Percentiles rank a stretch among this genome's conserved stretches.
Evolutionary conservation across 2,329 filamentous ascomycete species (phyloP).

Genomic region (Curvularia spicifera): DNA sequence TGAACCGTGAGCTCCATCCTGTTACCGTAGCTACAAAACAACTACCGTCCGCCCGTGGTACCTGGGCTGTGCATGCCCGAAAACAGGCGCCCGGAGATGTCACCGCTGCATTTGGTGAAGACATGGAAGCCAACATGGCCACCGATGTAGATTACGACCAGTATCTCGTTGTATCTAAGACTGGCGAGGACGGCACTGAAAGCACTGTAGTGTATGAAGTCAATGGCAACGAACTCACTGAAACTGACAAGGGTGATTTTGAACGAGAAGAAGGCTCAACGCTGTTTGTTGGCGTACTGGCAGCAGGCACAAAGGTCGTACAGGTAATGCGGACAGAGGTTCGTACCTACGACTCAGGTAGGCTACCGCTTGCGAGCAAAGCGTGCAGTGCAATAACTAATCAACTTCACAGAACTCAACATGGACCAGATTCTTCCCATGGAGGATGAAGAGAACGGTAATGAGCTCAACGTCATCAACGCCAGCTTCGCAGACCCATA

Average conservation of each 20-base stretch:
- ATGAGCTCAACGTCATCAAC: slow-evolving; percentile 76
- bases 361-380: slow-evolving; percentile 41
- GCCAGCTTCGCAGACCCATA: slow-evolving; percentile 89
- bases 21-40: slow-evolving; percentile 72
- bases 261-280: slow-evolving; percentile 88
- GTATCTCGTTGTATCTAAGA: slow-evolving; percentile 82
- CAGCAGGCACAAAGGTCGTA: slow-evolving; percentile 79
- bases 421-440: slow-evolving; percentile 91
- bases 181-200: slow-evolving; percentile 69
- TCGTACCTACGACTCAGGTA: slow-evolving; percentile 87
- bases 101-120: slow-evolving; percentile 56
- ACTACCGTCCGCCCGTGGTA: slow-evolving; percentile 73
- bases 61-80: slow-evolving; percentile 81
- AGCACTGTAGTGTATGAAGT: slow-evolving; percentile 79
- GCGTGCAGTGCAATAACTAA: not conserved
- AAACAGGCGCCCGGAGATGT: slow-evolving; percentile 67
- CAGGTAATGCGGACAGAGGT: slow-evolving; percentile 88
- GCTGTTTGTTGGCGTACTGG: slow-evolving; percentile 82
- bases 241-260: slow-evolving; percentile 84
- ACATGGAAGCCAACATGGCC: slow-evolving; percentile 48
- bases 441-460: slow-evolving; percentile 80
- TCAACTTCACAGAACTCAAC: slow-evolving; percentile 68
- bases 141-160: slow-evolving; percentile 70
- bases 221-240: slow-evolving; percentile 75
- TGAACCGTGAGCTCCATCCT: slow-evolving; percentile 80